Evolutionary conservation across 352 stramenopile genomes (phyloP).

Genomic region (Phytophthora chlamydospora): DNA sequence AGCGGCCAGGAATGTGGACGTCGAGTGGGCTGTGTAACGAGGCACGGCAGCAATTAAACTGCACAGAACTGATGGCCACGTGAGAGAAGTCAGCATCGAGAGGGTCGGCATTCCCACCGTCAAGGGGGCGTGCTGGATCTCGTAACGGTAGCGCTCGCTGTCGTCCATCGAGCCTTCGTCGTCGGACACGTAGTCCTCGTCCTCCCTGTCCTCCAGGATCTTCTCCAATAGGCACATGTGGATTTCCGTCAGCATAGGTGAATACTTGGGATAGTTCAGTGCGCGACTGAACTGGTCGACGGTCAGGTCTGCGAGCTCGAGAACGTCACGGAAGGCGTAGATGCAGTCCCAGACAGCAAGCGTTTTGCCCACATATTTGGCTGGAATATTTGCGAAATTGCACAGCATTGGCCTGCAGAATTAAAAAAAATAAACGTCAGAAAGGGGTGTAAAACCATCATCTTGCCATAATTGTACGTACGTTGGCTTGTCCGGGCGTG

Average conservation of each 20-base stretch:
- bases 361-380: slow-evolving; percentile 54
- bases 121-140: slow-evolving; percentile 79
- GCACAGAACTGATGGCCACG: slow-evolving; percentile 78
- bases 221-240: slow-evolving; percentile 88
- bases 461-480: slow-evolving; percentile 38
- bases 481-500: slow-evolving; percentile 64
- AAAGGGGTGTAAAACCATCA: neutral
- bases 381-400: slow-evolving; percentile 56
- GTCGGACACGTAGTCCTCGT: slow-evolving; percentile 88
- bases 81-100: slow-evolving; percentile 83
- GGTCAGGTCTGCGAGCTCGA: slow-evolving; percentile 65
- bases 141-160: slow-evolving; percentile 77
- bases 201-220: slow-evolving; percentile 80
- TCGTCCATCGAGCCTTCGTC: slow-evolving; percentile 85
- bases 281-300: slow-evolving; percentile 71
- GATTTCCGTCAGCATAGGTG: slow-evolving; percentile 69
- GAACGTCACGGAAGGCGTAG: slow-evolving; percentile 68
- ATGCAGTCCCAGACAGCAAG: slow-evolving; percentile 84
- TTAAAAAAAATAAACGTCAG: slow-evolving; percentile 12
- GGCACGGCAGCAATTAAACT: slow-evolving; percentile 74
- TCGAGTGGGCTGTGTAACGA: slow-evolving; percentile 60
- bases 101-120: slow-evolving; percentile 80
- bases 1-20: slow-evolving; percentile 47
- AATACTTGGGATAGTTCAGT: slow-evolving; percentile 49
- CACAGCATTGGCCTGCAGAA: slow-evolving; percentile 55